Percentiles rank a stretch among this genome's conserved stretches.
Evolutionary conservation across 2,329 filamentous ascomycete genomes (phyloP).

Genomic region (Blumeriella jaapii): DNA sequence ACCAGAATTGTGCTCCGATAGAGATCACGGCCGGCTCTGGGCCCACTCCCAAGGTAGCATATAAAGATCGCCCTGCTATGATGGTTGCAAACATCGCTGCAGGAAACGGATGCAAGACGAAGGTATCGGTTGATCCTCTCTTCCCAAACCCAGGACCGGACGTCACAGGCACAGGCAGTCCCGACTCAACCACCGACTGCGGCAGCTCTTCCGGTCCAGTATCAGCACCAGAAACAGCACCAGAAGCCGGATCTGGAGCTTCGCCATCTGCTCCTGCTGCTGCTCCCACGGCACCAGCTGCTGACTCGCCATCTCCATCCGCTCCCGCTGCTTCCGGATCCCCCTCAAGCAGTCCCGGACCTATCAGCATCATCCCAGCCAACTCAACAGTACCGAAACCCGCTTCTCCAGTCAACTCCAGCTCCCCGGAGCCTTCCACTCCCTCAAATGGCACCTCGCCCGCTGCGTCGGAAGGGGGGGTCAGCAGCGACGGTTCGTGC

Average conservation of each 20-base stretch:
- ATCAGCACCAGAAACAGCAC: not conserved
- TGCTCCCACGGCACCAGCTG: not conserved
- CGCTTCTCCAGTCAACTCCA: not conserved
- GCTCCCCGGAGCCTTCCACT: not conserved
- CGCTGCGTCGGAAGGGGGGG: not conserved
- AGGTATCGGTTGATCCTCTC: not conserved
- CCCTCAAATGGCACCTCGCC: not conserved
- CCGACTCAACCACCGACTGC: not conserved
- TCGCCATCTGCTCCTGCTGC: not conserved
- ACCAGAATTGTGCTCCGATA: not conserved
- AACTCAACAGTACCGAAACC: not conserved
- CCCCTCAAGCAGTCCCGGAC: not conserved
- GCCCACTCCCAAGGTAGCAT: not conserved
- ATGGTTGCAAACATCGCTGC: constrained; percentile 1
- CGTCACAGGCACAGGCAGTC: not conserved
- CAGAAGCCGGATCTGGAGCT: not conserved
- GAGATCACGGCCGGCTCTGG: not conserved
- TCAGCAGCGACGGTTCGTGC: not conserved
- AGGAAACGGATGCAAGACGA: not conserved
- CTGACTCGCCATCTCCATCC: not conserved
- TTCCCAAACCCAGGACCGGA: constrained; percentile 2
- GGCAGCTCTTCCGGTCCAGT: not conserved
- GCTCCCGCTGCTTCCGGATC: not conserved
- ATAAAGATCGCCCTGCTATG: not conserved
- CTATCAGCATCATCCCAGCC: not conserved